Percentiles rank a stretch among this genome's conserved stretches.
These are phyloP conservation scores for Pogostemon cablin DNA, from an alignment of 257 asterid genomes.

Conservation along the genomic window DNA sequence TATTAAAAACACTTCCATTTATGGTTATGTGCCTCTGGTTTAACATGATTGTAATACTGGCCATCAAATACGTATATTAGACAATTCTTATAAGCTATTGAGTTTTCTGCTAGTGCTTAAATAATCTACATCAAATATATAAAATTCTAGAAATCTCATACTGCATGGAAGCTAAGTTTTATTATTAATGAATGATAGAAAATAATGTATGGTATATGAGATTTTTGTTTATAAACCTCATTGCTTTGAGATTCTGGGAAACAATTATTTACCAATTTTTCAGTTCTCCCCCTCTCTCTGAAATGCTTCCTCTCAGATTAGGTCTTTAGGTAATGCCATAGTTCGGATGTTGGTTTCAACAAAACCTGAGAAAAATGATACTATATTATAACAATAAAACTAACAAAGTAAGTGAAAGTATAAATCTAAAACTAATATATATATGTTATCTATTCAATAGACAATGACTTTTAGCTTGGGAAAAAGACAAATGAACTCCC, in stretches of 20 bases:
- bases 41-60: conserved; percentile 15
- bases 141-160: background rate
- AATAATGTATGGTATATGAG: background rate
- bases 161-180: background rate
- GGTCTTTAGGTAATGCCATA: conserved; percentile 17
- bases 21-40: conserved; percentile 10
- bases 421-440: background rate
- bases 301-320: background rate
- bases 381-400: background rate
- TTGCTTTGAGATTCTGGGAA: conserved; percentile 11
- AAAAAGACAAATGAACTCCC: background rate
- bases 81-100: conserved; percentile 11
- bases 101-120: background rate
- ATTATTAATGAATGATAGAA: background rate
- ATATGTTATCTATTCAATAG: background rate
- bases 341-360: conserved; percentile 1
- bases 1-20: background rate
- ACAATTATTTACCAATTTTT: background rate
- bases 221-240: background rate
- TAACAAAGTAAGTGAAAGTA: conserved; percentile 6
- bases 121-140: background rate
- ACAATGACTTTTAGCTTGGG: conserved; percentile 2
- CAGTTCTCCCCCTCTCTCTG: background rate
- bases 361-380: background rate
- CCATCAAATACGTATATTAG: conserved; percentile 2